Percentiles rank a stretch among this genome's conserved stretches.
phyloP scores from a whole-genome alignment of 202 grass and related monocot species.

The Setaria italica region DNA sequence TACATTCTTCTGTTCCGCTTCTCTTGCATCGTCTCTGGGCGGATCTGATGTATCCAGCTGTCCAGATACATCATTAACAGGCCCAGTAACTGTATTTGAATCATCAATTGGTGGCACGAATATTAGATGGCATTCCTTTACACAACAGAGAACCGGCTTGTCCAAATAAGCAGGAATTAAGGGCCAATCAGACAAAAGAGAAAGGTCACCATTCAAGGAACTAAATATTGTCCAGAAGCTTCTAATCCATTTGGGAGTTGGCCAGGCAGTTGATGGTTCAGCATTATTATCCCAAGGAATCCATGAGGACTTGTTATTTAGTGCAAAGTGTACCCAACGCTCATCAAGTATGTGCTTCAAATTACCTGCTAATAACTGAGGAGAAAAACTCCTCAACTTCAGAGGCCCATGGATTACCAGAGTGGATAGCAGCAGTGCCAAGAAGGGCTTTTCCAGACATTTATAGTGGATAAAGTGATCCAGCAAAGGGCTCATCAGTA shows the following conservation, averaged over 20 bases:
- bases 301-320: slow-evolving; percentile 63
- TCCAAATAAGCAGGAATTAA: slow-evolving; percentile 90
- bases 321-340: slow-evolving; percentile 61
- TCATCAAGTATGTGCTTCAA: slow-evolving; percentile 78
- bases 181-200: slow-evolving; percentile 89
- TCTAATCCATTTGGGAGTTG: slow-evolving; percentile 84
- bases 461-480: slow-evolving; percentile 89
- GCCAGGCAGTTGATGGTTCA: slow-evolving; percentile 60
- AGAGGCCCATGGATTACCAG: slow-evolving; percentile 76
- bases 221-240: slow-evolving; percentile 84
- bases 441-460: slow-evolving; percentile 81
- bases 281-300: slow-evolving; percentile 71
- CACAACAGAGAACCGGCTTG: slow-evolving; percentile 70
- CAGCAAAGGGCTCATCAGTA: slow-evolving; percentile 73
- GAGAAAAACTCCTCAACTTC: slow-evolving; percentile 80
- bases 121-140: slow-evolving; percentile 74
- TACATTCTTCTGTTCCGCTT: slow-evolving; percentile 53
- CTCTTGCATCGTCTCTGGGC: slow-evolving; percentile 37
- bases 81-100: slow-evolving; percentile 52
- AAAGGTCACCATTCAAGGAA: slow-evolving; percentile 74
- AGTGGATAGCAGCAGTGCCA: slow-evolving; percentile 73
- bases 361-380: slow-evolving; percentile 76
- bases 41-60: slow-evolving; percentile 28
- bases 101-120: slow-evolving; percentile 75
- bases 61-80: slow-evolving; percentile 41